Evolutionary conservation across 768 basidiomycete species (phyloP), one percentile per base, ranked within the genome.

Genomic region (Dictyophora rubrovolvata): DNA sequence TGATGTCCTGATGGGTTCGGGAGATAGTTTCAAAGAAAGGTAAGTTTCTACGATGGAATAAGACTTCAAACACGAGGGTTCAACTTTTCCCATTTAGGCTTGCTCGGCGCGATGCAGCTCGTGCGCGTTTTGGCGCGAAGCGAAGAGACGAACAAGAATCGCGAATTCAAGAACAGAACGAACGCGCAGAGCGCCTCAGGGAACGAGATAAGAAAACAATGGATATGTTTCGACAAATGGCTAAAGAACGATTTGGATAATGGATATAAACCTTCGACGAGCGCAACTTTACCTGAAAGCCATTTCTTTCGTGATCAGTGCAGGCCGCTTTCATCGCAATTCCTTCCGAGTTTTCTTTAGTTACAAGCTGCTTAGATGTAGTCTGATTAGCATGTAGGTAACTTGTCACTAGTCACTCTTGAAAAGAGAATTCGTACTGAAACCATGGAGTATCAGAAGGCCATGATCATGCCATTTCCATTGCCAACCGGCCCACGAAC

Each of bases 201-300:
- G 84, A 87, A 67, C 93, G 89, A 67, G 93, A 96, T 66, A 85
- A 84, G 69, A 88, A 84, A 17, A 96, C 92, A 0, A 97, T 97
- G 91, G 91, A 91, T 59, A 94, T 93, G 92, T 93, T 96, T 71
- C 89, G 89, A 71, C 83, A 86, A 63, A 73, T 95, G 68, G 93
- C 93, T n/a, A 92, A 88, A 69, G 79, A 88, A 66, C 76, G 88
- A 58, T 95, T 89, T 64, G 92, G 91, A 5, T 42, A 9, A 42
- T 42, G 42, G 42, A 12, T n/a, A n/a, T 14, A 14, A n/a, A 42
- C 11, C 11, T 42, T 42, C 11, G 28, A 28, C 28, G 7, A 28
- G 28, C 7, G 28, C 7, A 28, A 7, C 28, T 28, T 28, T 7
- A 28, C 28, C 7, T 28, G 28, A 42, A 42, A 42, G 10, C 10